Base-by-base conservation (phyloP, 768 basidiomycete species). In the Gloeopeniophorella convolvens region DNA sequence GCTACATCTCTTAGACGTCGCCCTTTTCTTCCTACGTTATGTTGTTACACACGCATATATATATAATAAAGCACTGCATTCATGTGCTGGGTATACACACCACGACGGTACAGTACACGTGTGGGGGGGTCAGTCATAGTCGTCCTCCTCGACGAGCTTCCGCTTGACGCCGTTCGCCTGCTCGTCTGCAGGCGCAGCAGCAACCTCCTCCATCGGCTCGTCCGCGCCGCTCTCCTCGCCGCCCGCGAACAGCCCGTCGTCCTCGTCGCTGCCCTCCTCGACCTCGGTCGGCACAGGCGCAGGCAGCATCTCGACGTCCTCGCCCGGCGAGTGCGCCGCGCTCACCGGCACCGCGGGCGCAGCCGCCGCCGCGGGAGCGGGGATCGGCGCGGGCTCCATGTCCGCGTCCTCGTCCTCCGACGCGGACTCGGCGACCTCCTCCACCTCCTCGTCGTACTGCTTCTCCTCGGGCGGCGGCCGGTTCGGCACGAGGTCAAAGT, bases 401-500 rank as follows among this genome's bases (percentile, higher is more conserved):
- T 87, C 84, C 9, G 77, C 77, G 10, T 74, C 74, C 39, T 75
- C 78, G 24, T 79, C 78, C 52, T 82, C 81, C 1, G 75, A 76
- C 56, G 82, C 82, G 9, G 78, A 80, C 63, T 89, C 87, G 62
- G 85, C 83, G 6, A 88, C 78, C 59, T 90, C 88, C 55, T 91
- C 89, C 7, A 88, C 65, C 61, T 89, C 85, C 61, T 90, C 87
- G 54, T 89, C 85, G 54, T 82, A 89, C 21, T 85, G 69, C 59
- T 79, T 82, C 45, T 82, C 77, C 18, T 76, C 82, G 9, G 87
- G 86, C 3, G 89, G 87, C 1, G 89, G 85, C 64, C 83, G 82
- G 66, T 87, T 90, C 10, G 90, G 88, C 4, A 91, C 73, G 53
- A 92, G 76, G 62, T 92, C 86, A 69, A 92, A 92, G 72, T 91